phyloP scores from a whole-genome alignment of 2,329 filamentous ascomycete species.

The Talaromyces pinophilus region DNA sequence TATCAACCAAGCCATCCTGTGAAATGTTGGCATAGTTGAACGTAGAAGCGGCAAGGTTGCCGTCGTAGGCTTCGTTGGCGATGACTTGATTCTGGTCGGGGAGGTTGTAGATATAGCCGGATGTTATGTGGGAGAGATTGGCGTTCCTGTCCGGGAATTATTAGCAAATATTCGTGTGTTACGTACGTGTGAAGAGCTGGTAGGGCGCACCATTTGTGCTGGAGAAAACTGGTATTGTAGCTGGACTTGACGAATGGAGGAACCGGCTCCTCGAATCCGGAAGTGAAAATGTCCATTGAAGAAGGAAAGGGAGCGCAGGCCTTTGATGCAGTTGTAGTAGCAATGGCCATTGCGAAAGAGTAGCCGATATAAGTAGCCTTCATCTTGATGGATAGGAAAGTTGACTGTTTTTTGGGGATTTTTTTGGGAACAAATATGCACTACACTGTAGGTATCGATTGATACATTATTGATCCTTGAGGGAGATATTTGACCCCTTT shows the following conservation, averaged over 20 bases:
- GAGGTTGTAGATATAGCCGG: slow-evolving; percentile 41
- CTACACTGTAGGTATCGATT: not conserved
- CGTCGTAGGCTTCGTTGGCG: slow-evolving; percentile 36
- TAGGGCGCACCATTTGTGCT: slow-evolving; percentile 41
- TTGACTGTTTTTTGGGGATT: not conserved
- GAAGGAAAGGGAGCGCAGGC: slow-evolving; percentile 22
- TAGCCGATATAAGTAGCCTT: not conserved
- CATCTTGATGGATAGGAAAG: not conserved
- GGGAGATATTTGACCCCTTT: not conserved
- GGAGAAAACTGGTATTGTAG: slow-evolving; percentile 39
- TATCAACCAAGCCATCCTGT: slow-evolving; percentile 39
- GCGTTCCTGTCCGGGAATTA: slow-evolving; percentile 33
- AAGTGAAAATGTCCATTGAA: slow-evolving; percentile 31
- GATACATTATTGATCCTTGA: not conserved
- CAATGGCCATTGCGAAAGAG: not conserved
- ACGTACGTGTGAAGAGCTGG: not conserved
- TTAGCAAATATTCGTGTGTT: not conserved
- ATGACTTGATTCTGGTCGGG: slow-evolving; percentile 34
- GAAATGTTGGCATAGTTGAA: slow-evolving; percentile 44
- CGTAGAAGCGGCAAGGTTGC: slow-evolving; percentile 33
- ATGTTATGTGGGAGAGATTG: slow-evolving; percentile 43
- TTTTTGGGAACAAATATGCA: too few species aligned
- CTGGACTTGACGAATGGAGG: slow-evolving; percentile 37
- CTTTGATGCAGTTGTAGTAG: slow-evolving; percentile 6
- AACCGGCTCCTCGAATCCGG: slow-evolving; percentile 36